Percentiles rank a stretch among this genome's conserved stretches.
Evolutionary conservation across 2,329 filamentous ascomycete species (phyloP).

Genomic region (Sporothrix luriei): DNA sequence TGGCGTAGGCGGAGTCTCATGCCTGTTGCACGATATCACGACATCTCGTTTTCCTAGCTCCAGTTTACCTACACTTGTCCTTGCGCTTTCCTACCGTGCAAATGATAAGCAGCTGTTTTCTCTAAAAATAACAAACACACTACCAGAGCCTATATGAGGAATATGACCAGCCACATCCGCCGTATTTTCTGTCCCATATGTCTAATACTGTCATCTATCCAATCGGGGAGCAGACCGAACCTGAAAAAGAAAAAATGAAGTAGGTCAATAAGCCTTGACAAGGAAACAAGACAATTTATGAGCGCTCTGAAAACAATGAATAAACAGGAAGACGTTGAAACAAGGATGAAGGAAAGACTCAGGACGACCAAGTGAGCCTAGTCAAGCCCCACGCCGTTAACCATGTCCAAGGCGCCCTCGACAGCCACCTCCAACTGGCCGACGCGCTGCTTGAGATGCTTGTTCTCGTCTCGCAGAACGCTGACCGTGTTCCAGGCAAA

Average conservation of each 20-base stretch:
- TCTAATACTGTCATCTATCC: not conserved
- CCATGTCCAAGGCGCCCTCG: slow-evolving; percentile 62
- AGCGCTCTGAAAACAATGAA: slow-evolving; percentile 5
- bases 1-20: not conserved
- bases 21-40: not conserved
- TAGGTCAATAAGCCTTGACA: too few relatives aligned
- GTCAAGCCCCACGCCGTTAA: slow-evolving; percentile 56
- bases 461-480: slow-evolving; percentile 64
- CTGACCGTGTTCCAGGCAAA: slow-evolving; percentile 68
- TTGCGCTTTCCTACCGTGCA: slow-evolving; percentile 3
- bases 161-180: not conserved
- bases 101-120: not conserved
- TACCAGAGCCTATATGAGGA: not conserved
- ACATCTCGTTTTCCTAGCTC: not conserved
- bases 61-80: not conserved
- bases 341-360: not conserved
- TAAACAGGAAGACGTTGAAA: not conserved
- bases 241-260: not conserved
- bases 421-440: slow-evolving; percentile 61
- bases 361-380: slow-evolving; percentile 34
- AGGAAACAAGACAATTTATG: not conserved
- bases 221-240: not conserved
- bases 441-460: slow-evolving; percentile 61
- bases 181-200: not conserved
- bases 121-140: not conserved